Conservation (phyloP, 1,284 basidiomycete genomes). For the Bjerkandera adusta region DNA sequence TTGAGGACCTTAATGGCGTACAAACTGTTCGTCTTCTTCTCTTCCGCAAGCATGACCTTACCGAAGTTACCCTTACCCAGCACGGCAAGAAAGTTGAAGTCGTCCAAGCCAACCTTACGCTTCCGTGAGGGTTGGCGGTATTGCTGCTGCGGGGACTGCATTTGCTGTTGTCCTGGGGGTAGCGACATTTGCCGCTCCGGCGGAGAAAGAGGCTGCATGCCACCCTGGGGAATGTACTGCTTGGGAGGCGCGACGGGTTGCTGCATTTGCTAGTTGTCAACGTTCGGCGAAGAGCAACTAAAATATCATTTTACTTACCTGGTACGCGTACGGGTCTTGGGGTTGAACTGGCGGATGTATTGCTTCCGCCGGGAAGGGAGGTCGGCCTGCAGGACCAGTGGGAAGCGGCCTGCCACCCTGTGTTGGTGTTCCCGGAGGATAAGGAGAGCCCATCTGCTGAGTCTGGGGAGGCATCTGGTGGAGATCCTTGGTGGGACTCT, state of each 20-base stretch:
- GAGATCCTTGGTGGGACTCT: slow-evolving; percentile 17
- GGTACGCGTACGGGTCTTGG: slow-evolving; percentile 26
- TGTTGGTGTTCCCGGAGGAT: slow-evolving; percentile 20
- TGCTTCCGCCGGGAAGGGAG: slow-evolving; percentile 30
- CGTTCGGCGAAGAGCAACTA: not conserved
- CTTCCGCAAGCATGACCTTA: slow-evolving; percentile 99
- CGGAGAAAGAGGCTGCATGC: slow-evolving; percentile 16
- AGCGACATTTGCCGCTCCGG: slow-evolving; percentile 26
- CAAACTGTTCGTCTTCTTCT: slow-evolving; percentile 86
- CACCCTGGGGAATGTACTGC: not conserved
- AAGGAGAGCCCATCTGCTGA: slow-evolving; percentile 19
- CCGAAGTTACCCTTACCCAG: slow-evolving; percentile 99
- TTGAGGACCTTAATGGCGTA: slow-evolving; percentile 99
- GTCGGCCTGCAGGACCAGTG: slow-evolving; percentile 18
- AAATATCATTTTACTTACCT: slow-evolving; percentile 19
- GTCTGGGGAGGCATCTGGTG: slow-evolving; percentile 17
- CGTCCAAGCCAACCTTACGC: slow-evolving; percentile 93
- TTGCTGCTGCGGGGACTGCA: slow-evolving; percentile 25
- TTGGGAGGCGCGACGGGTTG: slow-evolving; percentile 6
- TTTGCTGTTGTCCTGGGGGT: slow-evolving; percentile 21
- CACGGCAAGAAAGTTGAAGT: slow-evolving; percentile 99
- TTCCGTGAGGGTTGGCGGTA: slow-evolving; percentile 42
- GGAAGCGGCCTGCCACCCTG: slow-evolving; percentile 18
- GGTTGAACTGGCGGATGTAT: slow-evolving; percentile 21
- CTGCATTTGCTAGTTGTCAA: slow-evolving; percentile 1